Base-by-base conservation (phyloP, 441 rosid species). In the Jatropha multifida region DNA sequence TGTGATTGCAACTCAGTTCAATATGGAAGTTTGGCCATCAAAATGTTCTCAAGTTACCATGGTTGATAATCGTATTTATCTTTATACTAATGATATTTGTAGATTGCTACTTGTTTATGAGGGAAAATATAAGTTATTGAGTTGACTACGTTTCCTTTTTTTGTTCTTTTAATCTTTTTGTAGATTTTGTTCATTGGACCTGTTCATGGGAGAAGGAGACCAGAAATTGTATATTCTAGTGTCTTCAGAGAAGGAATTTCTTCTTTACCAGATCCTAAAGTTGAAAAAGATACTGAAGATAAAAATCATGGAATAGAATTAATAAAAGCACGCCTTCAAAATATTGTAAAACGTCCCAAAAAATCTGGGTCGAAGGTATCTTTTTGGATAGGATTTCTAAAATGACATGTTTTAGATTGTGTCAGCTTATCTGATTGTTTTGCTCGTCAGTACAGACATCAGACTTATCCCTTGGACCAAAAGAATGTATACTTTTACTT, bases 121-220 rank as follows among this genome's bases (percentile, higher is more conserved):
- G 18, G 12, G n/a, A 41, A 54, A 20, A 75, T 60, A 23, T 68
- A 59, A 54, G 73, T 49, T 67, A 23, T 64, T 72, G 63, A 63
- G 69, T 66, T 79, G 37, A 71, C 79, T 40, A 42, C 40, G 52
- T 74, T 76, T 37, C 62, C 23, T 73, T 27, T 37, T 18, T 51
- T 11, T 44, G 5, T 32, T 32, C 2, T 32, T 32, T 32, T 32
- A 32, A 44, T 6, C 48, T 44, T 44, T 6, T 7, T 76, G 70
- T 77, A 91, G 96, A 74, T 87, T 68, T 87, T 93, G 86, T 88
- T 95, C 77, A 85, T 95, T 65, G 92, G 92, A 72, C 92, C 97
- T 79, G 84, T 93, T 78, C 87, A 85, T 66, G 88, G 88, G 82
- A 82, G 78, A 75, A 81, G 75, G 64, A 88, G 67, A 69, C 88